Evolutionary conservation across 1,284 basidiomycete genomes (phyloP).

Genomic region (Psilocybe mexicana): DNA sequence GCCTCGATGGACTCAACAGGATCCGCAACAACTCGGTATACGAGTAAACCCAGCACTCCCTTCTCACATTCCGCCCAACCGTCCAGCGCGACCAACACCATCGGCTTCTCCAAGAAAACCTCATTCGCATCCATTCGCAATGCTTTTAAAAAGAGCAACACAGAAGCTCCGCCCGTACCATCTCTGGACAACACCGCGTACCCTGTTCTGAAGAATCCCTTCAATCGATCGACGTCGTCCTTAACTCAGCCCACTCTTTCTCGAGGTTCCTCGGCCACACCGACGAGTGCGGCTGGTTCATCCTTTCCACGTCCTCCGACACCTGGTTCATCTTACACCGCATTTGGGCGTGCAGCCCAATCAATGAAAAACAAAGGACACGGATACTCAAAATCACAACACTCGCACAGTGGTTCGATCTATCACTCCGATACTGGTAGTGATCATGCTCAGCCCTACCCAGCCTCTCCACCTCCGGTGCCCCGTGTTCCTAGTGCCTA

Average conservation of each 20-base stretch:
- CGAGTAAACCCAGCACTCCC: slow-evolving; percentile 46
- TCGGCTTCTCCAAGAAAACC: slow-evolving; percentile 71
- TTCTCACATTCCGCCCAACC: slow-evolving; percentile 70
- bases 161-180: slow-evolving; percentile 67
- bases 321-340: slow-evolving; percentile 53
- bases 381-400: slow-evolving; percentile 62
- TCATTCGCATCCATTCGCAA: slow-evolving; percentile 88
- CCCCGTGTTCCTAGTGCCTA: slow-evolving; percentile 69
- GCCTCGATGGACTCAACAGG: slow-evolving; percentile 67
- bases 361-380: slow-evolving; percentile 53
- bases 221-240: slow-evolving; percentile 78
- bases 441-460: slow-evolving; percentile 54
- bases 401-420: slow-evolving; percentile 71
- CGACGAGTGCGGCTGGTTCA: slow-evolving; percentile 34
- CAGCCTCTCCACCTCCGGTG: slow-evolving; percentile 72
- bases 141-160: slow-evolving; percentile 76
- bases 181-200: slow-evolving; percentile 63
- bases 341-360: slow-evolving; percentile 34
- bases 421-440: slow-evolving; percentile 75
- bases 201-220: slow-evolving; percentile 74
- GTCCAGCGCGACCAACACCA: slow-evolving; percentile 56
- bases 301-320: slow-evolving; percentile 60
- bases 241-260: slow-evolving; percentile 41
- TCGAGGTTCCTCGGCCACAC: slow-evolving; percentile 30
- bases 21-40: slow-evolving; percentile 52